phyloP scores from a whole-genome alignment of 495 filamentous ascomycete species.

The Saxophila tyrrhenica region DNA sequence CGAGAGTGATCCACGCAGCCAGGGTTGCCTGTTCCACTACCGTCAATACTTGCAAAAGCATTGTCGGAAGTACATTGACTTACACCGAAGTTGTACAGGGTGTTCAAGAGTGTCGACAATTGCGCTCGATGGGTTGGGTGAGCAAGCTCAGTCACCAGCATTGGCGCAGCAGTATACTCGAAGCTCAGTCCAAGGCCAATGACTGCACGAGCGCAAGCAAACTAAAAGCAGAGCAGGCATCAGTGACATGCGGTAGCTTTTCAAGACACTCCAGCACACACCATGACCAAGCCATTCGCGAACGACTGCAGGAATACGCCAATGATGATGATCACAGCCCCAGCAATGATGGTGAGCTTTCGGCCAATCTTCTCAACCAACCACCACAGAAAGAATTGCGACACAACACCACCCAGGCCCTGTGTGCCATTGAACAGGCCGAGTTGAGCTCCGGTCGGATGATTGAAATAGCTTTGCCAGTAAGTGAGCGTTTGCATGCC shows the following conservation, averaged over 20 bases:
- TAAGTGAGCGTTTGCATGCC: conserved; percentile 5
- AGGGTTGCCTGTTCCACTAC: conserved; percentile 16
- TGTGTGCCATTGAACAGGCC: conserved; percentile 10
- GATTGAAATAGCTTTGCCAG: conserved; percentile 9
- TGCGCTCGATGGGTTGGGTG: conserved; percentile 6
- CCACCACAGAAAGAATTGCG: conserved; percentile 6
- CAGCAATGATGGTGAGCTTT: conserved; percentile 2
- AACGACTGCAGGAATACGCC: conserved; percentile 12
- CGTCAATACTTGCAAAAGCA: too few relatives aligned
- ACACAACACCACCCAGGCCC: conserved; percentile 4
- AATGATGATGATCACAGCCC: conserved; percentile 10
- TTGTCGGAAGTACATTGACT: too few relatives aligned
- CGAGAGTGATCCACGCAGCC: conserved; percentile 41
- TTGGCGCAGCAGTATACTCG: conserved; percentile 10
- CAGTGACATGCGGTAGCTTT: background rate
- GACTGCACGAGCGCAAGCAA: conserved; percentile 5
- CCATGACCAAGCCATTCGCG: conserved; percentile 5
- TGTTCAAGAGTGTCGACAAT: conserved; percentile 6
- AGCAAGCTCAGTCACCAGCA: conserved; percentile 6
- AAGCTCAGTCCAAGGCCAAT: conserved; percentile 7
- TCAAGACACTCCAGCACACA: background rate
- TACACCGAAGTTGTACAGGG: conserved; percentile 7
- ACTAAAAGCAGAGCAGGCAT: background rate
- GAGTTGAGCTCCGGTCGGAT: conserved; percentile 7
- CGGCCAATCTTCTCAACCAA: conserved; percentile 9